A percentile compares a stretch with the other conserved stretches of the same genome.
Conservation (phyloP, 306 rosid genomes). For the Aeschynomene evenia region DNA sequence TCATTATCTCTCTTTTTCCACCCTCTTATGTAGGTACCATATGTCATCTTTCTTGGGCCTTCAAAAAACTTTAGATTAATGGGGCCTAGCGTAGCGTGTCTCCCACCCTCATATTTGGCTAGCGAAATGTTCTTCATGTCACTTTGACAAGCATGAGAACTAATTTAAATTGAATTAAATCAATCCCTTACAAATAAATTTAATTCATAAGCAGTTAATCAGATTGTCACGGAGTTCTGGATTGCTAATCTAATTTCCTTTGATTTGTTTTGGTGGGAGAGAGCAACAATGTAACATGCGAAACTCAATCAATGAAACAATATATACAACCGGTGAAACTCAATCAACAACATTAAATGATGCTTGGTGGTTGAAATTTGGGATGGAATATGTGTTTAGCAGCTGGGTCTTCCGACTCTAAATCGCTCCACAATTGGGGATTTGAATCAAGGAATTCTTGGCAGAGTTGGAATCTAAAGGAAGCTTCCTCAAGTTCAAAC, state of each 20-base stretch:
- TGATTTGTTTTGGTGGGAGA: too few species aligned
- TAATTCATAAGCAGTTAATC: too few species aligned
- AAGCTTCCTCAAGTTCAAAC: conserved; percentile 11
- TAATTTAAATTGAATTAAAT: too few species aligned
- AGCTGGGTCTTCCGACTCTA: conserved; percentile 15
- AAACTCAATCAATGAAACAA: too few species aligned
- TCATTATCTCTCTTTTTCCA: neutral
- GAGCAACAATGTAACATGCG: too few species aligned
- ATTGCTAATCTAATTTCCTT: too few species aligned
- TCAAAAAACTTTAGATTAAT: neutral
- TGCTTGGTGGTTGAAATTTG: neutral
- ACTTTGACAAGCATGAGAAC: neutral
- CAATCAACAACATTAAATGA: too few species aligned
- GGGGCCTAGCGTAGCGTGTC: conserved; percentile 24
- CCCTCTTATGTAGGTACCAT: conserved; percentile 10
- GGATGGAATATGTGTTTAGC: neutral
- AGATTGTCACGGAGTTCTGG: too few species aligned
- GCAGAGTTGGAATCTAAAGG: conserved; percentile 21
- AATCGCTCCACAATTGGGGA: neutral
- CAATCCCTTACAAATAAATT: too few species aligned
- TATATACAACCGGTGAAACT: too few species aligned
- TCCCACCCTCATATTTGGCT: neutral
- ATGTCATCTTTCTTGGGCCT: conserved; percentile 13
- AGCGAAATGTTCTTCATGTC: neutral
- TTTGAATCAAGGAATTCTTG: neutral